These are phyloP conservation scores for Sphagnum contortum DNA, from an alignment of 225 moss, liverwort and hornwort species.

Conservation along the genomic window DNA sequence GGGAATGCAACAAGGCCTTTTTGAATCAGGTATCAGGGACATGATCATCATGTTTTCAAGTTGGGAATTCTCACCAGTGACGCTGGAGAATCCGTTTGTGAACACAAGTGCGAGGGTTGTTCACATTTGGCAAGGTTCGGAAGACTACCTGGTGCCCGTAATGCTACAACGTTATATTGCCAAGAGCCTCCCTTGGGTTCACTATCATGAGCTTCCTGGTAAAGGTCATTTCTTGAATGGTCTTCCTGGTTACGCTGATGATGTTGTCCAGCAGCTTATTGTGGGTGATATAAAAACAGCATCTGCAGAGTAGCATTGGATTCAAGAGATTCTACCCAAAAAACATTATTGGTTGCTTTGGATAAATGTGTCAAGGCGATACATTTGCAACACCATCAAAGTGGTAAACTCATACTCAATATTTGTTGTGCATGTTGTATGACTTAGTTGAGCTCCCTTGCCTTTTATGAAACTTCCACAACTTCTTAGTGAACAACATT, in stretches of 20 bases:
- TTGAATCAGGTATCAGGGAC: constrained; percentile 66
- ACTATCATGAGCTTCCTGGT: constrained; percentile 75
- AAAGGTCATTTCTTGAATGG: constrained; percentile 54
- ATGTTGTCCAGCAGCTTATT: constrained; percentile 21
- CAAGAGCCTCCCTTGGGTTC: constrained; percentile 62
- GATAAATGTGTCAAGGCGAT: too few species aligned
- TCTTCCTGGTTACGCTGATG: constrained; percentile 51
- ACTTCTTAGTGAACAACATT: too few species aligned
- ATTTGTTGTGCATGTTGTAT: too few species aligned
- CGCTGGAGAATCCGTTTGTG: constrained; percentile 67
- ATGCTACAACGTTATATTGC: constrained; percentile 54
- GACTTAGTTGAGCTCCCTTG: too few species aligned
- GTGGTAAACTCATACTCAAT: too few species aligned
- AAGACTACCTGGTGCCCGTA: constrained; percentile 59
- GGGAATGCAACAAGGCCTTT: constrained; percentile 64
- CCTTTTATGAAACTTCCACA: too few species aligned
- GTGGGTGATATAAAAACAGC: too few species aligned
- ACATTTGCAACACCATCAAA: too few species aligned
- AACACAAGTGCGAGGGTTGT: constrained; percentile 29
- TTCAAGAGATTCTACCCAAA: too few species aligned
- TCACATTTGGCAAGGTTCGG: constrained; percentile 80
- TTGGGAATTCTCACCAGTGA: constrained; percentile 75
- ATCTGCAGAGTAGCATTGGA: too few species aligned
- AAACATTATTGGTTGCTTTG: too few species aligned
- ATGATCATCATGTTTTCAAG: constrained; percentile 63